Conservation (phyloP, 208 protist genomes). For the Leptomonas seymouri region DNA sequence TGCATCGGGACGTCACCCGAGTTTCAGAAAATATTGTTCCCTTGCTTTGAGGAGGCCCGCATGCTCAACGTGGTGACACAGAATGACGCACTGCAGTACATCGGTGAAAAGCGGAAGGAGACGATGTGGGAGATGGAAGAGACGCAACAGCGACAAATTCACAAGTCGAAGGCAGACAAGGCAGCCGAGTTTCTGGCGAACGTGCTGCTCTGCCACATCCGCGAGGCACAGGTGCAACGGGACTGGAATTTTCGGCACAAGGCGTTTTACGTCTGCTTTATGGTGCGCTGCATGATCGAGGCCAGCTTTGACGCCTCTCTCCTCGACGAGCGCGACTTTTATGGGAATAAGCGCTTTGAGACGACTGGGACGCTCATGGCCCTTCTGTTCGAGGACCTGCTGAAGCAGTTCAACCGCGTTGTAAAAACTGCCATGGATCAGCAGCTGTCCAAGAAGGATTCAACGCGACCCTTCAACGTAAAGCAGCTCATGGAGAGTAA, state of each 20-base stretch:
- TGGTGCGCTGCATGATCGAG: slow-evolving; percentile 97
- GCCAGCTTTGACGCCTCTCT: slow-evolving; percentile 86
- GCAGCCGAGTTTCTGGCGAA: slow-evolving; percentile 95
- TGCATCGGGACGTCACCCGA: slow-evolving; percentile 93
- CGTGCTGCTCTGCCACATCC: slow-evolving; percentile 96
- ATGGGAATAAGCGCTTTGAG: slow-evolving; percentile 99
- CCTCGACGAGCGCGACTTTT: slow-evolving; percentile 99
- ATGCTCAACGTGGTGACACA: slow-evolving; percentile 84
- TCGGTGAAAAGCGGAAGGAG: slow-evolving; percentile 94
- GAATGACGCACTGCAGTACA: slow-evolving; percentile 97
- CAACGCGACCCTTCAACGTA: slow-evolving; percentile 92
- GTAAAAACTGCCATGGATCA: slow-evolving; percentile 94
- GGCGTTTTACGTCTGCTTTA: slow-evolving; percentile 97
- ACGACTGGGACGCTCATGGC: slow-evolving; percentile 98
- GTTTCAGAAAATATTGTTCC: slow-evolving; percentile 93
- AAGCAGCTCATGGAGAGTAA: slow-evolving; percentile 93
- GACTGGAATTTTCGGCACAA: slow-evolving; percentile 98
- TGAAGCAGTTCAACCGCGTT: slow-evolving; percentile 98
- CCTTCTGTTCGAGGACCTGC: slow-evolving; percentile 99
- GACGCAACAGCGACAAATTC: slow-evolving; percentile 69
- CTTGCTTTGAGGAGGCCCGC: slow-evolving; percentile 96
- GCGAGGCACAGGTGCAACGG: slow-evolving; percentile 83
- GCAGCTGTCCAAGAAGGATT: slow-evolving; percentile 90
- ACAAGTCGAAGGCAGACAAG: slow-evolving; percentile 91
- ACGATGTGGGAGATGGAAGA: slow-evolving; percentile 69